phyloP scores from a whole-genome alignment of 257 asterid species.

The Solanum chmielewskii region DNA sequence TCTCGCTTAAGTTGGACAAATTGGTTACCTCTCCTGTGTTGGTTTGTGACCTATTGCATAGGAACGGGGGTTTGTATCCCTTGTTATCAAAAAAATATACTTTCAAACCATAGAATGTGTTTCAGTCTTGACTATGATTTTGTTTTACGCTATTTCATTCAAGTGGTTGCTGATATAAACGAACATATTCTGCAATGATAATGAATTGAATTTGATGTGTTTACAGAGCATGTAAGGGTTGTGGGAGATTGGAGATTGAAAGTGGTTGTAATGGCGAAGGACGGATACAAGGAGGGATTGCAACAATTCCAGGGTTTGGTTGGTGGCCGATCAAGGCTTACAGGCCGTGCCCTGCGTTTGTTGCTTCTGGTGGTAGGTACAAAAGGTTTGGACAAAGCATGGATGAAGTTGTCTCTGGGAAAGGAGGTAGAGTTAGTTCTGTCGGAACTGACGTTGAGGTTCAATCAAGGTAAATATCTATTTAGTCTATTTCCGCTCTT shows the following conservation, averaged over 20 bases:
- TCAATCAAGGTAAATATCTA: slow-evolving; percentile 26
- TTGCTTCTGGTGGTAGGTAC: slow-evolving; percentile 84
- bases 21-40: background rate
- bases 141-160: background rate
- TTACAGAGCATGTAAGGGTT: slow-evolving; percentile 66
- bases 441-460: background rate
- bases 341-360: slow-evolving; percentile 81
- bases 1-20: background rate
- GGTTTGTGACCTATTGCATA: background rate
- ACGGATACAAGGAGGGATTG: slow-evolving; percentile 96
- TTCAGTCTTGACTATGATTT: background rate
- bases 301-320: slow-evolving; percentile 82
- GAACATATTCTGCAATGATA: background rate
- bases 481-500: background rate
- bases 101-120: background rate
- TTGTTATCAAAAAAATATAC: too few relatives aligned
- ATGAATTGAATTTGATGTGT: background rate
- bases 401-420: slow-evolving; percentile 87
- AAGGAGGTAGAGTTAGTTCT: slow-evolving; percentile 15
- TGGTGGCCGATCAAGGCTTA: slow-evolving; percentile 99
- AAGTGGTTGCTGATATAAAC: background rate
- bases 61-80: background rate
- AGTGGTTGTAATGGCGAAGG: slow-evolving; percentile 91
- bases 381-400: slow-evolving; percentile 75
- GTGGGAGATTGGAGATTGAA: slow-evolving; percentile 69